Evolutionary conservation across 768 basidiomycete genomes (phyloP).

Genomic region (Serendipita indica): DNA sequence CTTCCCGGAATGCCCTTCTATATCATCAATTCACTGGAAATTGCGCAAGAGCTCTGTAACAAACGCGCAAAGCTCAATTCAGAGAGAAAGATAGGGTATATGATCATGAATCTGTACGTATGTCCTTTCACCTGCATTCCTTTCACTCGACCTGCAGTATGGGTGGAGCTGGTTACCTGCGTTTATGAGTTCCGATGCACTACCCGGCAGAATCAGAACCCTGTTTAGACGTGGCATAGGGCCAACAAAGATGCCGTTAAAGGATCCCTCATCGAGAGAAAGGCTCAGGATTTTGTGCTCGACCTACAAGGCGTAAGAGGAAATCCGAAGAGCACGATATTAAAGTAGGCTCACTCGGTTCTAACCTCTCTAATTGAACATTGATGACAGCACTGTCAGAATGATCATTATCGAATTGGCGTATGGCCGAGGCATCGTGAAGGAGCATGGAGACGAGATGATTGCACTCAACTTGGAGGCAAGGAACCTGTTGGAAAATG

Average conservation of each 20-base stretch:
- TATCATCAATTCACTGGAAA: slow-evolving; percentile 3
- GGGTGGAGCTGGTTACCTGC: neutral
- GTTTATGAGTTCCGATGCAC: neutral
- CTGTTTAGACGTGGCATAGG: slow-evolving; percentile 4
- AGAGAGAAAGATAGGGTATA: neutral
- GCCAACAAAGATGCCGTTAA: neutral
- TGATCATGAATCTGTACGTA: neutral
- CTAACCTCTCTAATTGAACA: neutral
- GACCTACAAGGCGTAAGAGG: neutral
- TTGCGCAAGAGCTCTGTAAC: neutral
- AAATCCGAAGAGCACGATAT: neutral
- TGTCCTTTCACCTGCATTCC: neutral
- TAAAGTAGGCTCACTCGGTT: neutral
- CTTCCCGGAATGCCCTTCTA: neutral
- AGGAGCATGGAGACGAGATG: neutral
- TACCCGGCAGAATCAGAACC: neutral
- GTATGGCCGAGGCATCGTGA: neutral
- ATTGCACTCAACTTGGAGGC: neutral
- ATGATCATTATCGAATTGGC: neutral
- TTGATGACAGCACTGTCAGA: neutral
- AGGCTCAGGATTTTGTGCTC: neutral
- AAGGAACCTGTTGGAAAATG: neutral
- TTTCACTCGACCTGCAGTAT: neutral
- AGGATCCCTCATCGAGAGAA: neutral
- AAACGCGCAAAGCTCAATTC: neutral